Base-by-base conservation (phyloP, 768 basidiomycete species). In the Mycena galopus region DNA sequence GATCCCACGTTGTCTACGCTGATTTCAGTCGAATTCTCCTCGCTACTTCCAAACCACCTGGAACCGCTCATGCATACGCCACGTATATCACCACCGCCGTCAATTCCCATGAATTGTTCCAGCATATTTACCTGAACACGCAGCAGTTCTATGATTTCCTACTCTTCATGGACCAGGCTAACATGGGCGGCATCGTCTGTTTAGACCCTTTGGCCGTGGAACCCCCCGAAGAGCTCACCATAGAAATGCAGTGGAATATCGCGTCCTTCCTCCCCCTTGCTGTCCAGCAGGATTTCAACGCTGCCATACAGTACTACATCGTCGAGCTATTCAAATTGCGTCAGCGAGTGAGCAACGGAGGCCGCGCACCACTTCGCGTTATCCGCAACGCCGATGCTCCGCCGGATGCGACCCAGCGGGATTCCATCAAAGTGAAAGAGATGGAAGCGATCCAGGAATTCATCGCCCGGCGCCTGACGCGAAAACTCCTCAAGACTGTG, bases 181-280 rank as follows among this genome's bases (percentile, higher is more conserved):
- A 99, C 81, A 90, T 93, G 79, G 95, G 93, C 21, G 96, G 95
- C 2, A 88, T 99, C 66, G 88, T 96, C n/a, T 96, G 94, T 77
- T 90, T 93, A 77, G 87, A 96, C 73, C 93, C 95, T 0, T 79
- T 90, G 23, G 92, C 93, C 7, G 78, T 90, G 29, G 91, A 94
- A 42, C 86, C 89, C 25, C 90, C 93, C 0, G 88, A 92, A 65
- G 89, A 93, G 29, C 86, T 96, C 27, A 84, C 88, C 3, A 84
- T 96, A 57, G 92, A 93, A 76, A 94, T 97, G 89, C 89, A 90
- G 62, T 99, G 97, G 97, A 98, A 99, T 79, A 95, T 98, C 73
- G 88, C 92, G 71, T 86, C 88, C 1, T 98, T 98, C 86, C 90
- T 99, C 9, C 97, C 98, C 0, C 90, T 88, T 0, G 91, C 91